phyloP scores from a whole-genome alignment of 208 protist species.

The Endotrypanum monterogeii region DNA sequence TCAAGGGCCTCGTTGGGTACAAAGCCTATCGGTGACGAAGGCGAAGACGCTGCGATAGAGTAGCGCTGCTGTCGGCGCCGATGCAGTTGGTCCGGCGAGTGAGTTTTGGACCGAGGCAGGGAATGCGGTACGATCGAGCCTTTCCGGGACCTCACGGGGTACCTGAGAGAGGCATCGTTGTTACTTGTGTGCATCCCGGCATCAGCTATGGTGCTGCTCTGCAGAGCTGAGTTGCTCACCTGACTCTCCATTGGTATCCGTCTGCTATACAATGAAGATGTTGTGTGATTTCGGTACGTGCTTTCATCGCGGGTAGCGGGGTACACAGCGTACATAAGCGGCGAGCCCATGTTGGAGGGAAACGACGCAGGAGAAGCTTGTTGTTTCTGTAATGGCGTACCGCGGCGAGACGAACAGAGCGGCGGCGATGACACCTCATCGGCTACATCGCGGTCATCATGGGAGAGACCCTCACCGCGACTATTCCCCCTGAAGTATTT shows the following conservation, averaged over 20 bases:
- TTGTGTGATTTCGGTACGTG: background rate
- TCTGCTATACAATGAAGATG: background rate
- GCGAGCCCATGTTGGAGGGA: slow-evolving; percentile 3
- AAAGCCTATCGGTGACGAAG: background rate
- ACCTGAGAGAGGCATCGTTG: background rate
- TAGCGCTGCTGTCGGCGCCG: background rate
- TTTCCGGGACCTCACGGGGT: background rate
- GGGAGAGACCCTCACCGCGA: background rate
- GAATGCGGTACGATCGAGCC: background rate
- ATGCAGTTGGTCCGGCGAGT: slow-evolving; percentile 5
- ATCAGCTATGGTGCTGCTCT: slow-evolving; percentile 7
- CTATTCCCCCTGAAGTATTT: background rate
- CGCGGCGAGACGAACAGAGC: slow-evolving; percentile 1
- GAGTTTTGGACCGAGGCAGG: background rate
- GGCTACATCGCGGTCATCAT: slow-evolving; percentile 4
- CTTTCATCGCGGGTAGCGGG: slow-evolving; percentile 3
- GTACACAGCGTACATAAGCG: background rate
- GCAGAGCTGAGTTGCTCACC: background rate
- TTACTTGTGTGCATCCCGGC: background rate
- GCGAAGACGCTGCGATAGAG: background rate
- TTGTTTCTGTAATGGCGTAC: background rate
- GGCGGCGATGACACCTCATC: background rate
- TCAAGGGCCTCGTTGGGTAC: background rate
- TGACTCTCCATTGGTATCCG: background rate
- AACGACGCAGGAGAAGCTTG: background rate